Base-by-base conservation (phyloP, 2,329 filamentous ascomycete genomes). In the Sclerotinia glacialis region DNA sequence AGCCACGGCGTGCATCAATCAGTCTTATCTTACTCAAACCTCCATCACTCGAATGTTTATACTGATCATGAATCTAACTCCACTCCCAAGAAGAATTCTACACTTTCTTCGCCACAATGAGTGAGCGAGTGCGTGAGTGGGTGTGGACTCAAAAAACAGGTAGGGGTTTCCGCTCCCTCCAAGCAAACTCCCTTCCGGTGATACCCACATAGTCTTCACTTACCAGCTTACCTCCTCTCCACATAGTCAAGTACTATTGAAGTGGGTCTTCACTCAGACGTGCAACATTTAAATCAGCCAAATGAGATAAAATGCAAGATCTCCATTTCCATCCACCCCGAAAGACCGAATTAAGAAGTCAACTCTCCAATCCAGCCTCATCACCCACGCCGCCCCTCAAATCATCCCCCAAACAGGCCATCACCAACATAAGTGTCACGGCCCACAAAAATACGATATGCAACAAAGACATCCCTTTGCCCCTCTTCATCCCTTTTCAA, bases 401-500 rank as follows among this genome's bases (percentile, higher is more conserved):
- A 4, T 2, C 55, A 21, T 7, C 28, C 42, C 42, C 44, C 21
- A 34, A 34, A 42, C 21, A 59, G 49, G 56, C 42, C 56, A 37
- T 60, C 18, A 49, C 23, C 26, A 31, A 37, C 56, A 23, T 44
- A 49, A 37, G 56, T 60, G 56, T 60, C 56, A 60, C 56, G 56
- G 56, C 56, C 56, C 56, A 60, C 56, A 60, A 49, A 40, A 26
- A 37, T 47, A 9, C 44, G 56, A 60, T 34, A 46, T 60, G 56
- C 56, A 60, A 60, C 56, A 60, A 60, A 60, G 5, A 18, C 11
- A 34, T 7, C 5, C 49, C 56, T 37, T 21, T 53, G 8, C 21
- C 21, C 8, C 28, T 28, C 28, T 18, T 28, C 28, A 47, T 23
- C 44, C 56, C 40, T 8, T 60, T 60, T 49, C 28, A 44, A 37